Conservation (phyloP, 2,329 filamentous ascomycete genomes). For the Cryoendolithus antarcticus region DNA sequence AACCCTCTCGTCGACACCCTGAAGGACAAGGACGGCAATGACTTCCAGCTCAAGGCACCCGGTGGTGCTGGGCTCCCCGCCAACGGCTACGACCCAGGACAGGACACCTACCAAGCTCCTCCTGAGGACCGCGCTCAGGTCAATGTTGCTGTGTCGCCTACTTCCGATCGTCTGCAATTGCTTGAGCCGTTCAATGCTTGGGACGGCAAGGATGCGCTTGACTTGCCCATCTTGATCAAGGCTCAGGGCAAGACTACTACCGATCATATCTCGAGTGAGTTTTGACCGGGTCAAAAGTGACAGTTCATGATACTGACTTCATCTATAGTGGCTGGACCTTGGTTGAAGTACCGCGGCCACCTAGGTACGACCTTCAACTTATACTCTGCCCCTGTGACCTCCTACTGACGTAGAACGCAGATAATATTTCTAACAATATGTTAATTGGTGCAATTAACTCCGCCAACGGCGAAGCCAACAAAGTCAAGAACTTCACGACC, state of each 20-base stretch:
- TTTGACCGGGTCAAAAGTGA: not conserved
- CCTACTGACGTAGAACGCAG: conserved; percentile 25
- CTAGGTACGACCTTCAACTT: too few species aligned
- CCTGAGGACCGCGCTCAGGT: conserved; percentile 64
- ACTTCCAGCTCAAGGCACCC: conserved; percentile 77
- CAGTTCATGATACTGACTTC: conserved; percentile 7
- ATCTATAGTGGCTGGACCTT: conserved; percentile 63
- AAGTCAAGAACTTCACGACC: conserved; percentile 81
- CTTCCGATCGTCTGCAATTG: conserved; percentile 87
- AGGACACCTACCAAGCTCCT: conserved; percentile 92
- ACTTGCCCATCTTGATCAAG: conserved; percentile 93
- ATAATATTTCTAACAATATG: conserved; percentile 99
- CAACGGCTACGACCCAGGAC: conserved; percentile 77
- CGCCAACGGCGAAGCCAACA: conserved; percentile 94
- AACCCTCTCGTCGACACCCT: conserved; percentile 88
- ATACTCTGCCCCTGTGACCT: too few species aligned
- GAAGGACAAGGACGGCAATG: conserved; percentile 91
- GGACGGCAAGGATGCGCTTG: conserved; percentile 79
- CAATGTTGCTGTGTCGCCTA: conserved; percentile 70
- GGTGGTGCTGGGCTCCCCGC: conserved; percentile 68
- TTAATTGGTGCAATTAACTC: conserved; percentile 93
- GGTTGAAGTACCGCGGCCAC: conserved; percentile 98
- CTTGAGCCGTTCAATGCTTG: conserved; percentile 75
- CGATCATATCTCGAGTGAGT: conserved; percentile 72
- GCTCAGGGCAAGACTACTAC: conserved; percentile 91